phyloP scores from a whole-genome alignment of 148 eudicot species.

The Rhododendron griersonianum region DNA sequence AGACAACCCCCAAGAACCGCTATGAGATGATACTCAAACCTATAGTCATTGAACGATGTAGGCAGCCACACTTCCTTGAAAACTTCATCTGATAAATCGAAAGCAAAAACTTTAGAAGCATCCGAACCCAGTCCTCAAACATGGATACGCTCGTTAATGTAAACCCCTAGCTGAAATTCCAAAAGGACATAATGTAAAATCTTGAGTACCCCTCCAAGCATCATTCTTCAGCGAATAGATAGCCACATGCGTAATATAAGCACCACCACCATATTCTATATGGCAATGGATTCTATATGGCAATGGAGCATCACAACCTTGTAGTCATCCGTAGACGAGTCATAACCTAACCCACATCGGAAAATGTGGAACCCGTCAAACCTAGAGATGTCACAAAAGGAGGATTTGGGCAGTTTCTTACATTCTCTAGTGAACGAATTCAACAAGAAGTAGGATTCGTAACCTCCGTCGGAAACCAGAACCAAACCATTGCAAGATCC shows the following conservation, averaged over 20 bases:
- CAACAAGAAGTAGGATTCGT: background rate
- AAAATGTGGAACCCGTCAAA: background rate
- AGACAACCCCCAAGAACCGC: too few relatives aligned
- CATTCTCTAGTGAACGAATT: background rate
- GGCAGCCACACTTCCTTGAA: too few relatives aligned
- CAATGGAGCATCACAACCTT: background rate
- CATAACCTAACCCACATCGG: background rate
- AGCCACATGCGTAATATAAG: background rate
- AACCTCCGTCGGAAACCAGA: background rate
- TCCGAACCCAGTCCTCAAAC: too few relatives aligned
- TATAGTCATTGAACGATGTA: too few relatives aligned
- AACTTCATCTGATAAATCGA: too few relatives aligned
- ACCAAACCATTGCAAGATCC: background rate
- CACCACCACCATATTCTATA: background rate
- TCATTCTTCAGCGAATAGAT: background rate
- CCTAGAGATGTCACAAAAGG: background rate
- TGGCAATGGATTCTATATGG: background rate
- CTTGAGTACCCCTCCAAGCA: background rate
- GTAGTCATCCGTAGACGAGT: background rate
- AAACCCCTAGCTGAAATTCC: background rate
- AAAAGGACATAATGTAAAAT: background rate
- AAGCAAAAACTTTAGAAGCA: too few relatives aligned
- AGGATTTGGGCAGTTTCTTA: background rate
- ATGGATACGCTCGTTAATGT: too few relatives aligned
- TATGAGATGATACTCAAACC: too few relatives aligned